Base-by-base conservation (phyloP, 257 asterid genomes). In the Forsythia viridissima region DNA sequence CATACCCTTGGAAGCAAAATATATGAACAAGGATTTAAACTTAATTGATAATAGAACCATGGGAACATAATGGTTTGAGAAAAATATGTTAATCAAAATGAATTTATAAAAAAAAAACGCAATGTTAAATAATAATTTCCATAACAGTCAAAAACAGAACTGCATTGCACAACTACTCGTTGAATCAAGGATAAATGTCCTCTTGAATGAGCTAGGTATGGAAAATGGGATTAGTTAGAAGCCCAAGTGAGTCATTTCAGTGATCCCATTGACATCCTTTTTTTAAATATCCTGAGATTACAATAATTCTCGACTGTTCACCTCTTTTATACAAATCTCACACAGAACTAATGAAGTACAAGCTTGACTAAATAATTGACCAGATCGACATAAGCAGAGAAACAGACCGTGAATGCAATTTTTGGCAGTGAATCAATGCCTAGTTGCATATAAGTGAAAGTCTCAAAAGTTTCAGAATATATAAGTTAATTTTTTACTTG, bases 181-280 rank as follows among this genome's bases (percentile, higher is more conserved):
- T 39, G 66, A 76, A 18, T 24, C 42, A 40, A 68, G 42, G 43
- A 73, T 10, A 48, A 40, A 48, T 41, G 59, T 57, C 6, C 40
- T 43, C 65, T 46, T 16, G 12, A 46, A 75, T 75, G 34, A 82
- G 80, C 74, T 78, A 66, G 55, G 63, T 6, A 57, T 3, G 5
- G 36, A 59, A 59, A 59, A 59, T 38, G 30, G 34, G 71, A 65
- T 41, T 57, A 82, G 21, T 43, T 37, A 34, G 71, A 61, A 59
- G 75, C 36, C 65, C 73, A 46, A 71, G 10, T n/a, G 34, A 34
- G 39, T 20, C 55, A 37, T 63, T 34, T 9, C 59, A 46, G 38
- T 37, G 46, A 65, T 44, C 51, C 65, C 44, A 24, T n/a, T 71
- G 48, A 11, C 36, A 41, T 71, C 34, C 36, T 39, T 71, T 38